Evolutionary conservation across 208 protist species (phyloP), one percentile per base, ranked within the genome.

Genomic region (Leishmania mexicana): DNA sequence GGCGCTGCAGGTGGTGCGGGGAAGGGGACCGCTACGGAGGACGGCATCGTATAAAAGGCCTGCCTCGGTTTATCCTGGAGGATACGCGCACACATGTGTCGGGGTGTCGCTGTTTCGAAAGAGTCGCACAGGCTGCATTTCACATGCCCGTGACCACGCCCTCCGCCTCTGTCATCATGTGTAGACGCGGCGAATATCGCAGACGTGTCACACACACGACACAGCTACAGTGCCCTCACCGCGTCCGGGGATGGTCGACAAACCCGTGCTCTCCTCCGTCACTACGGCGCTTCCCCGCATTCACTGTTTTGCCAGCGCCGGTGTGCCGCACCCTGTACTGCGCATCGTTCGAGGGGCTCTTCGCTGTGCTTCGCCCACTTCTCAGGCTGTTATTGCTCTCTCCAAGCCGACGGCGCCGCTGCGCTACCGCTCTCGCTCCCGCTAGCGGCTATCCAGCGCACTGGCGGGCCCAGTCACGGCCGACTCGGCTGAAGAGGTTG

Each of bases 371-470:
- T 60, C 7, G 13, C 21, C 24, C 54, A 76, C 65, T 0, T 19
- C 15, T 17, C 38, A 71, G n/a, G 21, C 0, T 38, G 21, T 24
- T 35, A 77, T 81, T 49, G 57, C 68, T 2, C 31, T 72, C 13
- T 54, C 71, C 53, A 70, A 45, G 4, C 78, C 70, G 45, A 81
- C 78, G 51, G 57, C 71, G 1, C 45, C 78, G 68, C 71, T 76
- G 71, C 78, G 71, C 6, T 81, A 76, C 71, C 28, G 65, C 7
- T 81, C 78, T 3, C 65, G 71, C 35, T 68, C 3, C 31, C 31
- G 31, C 31, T 49, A 72, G 0, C 57, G 71, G 21, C 71, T 81
- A 28, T 60, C 78, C 15, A 81, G 78, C 24, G 71, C 78, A 7
- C 71, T 77, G 10, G 78, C 54, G 54, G 54, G 54, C n/a, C 70